Evolutionary conservation across 345 rosid genomes (phyloP), one percentile per base, ranked within the genome.

Genomic region (Salix viminalis): DNA sequence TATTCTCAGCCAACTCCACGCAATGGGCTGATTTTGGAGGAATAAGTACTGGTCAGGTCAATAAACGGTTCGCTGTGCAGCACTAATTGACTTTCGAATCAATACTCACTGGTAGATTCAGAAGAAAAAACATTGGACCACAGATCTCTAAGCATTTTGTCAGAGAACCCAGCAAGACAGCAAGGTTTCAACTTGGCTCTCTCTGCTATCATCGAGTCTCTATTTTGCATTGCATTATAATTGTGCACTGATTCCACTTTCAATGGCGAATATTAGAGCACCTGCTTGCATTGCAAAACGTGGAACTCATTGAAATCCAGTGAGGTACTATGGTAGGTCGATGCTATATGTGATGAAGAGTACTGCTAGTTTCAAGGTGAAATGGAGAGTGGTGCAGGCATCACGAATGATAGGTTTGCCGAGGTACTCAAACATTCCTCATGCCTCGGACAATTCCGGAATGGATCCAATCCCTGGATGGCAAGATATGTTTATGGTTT

Each of bases 381-480:
- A 77, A 91, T 90, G 94, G 94, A 87, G 85, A 82, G 86, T 65
- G 91, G 89, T 66, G 73, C 77, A 79, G 82, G 76, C 64, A 76
- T 79, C 61, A 60, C 67, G 66, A 74, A 60, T 19, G 80, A 80
- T 19, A 84, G 86, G 80, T 77, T 77, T 64, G 86, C 84, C 58
- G 87, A 78, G 64, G 72, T 78, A 73, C 73, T 78, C 26, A 88
- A 90, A 81, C 85, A 78, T 58, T 80, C 87, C 13, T 89, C 97
- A 19, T 95, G 97, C 94, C 89, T 88, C 78, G 82, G 88, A 60
- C 99, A 93, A 80, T 95, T 95, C 75, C 84, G 87, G 15, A 88
- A 91, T 74, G 94, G 91, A 28, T 88, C 86, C 28, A 95, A 95
- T 79, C 97, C 99, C 2, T 91, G 99, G 99, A 90, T 93, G 93